These are phyloP conservation scores for Madurella mycetomatis DNA, from an alignment of 2,329 filamentous ascomycete genomes.

Conservation along the genomic window DNA sequence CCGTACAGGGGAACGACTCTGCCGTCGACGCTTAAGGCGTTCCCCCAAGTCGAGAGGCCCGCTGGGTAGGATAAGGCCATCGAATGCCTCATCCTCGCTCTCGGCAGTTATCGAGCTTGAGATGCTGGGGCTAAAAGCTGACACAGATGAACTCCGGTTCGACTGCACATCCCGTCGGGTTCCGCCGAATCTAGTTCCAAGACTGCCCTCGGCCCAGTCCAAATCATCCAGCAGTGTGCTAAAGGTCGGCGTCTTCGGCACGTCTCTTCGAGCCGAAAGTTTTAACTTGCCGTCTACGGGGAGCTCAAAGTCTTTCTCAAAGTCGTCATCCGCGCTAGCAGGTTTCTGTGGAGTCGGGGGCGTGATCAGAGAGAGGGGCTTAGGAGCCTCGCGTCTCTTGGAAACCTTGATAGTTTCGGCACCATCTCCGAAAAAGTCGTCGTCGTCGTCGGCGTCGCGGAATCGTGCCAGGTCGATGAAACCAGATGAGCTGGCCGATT, in stretches of 20 bases:
- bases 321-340: slow-evolving; percentile 54
- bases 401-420: slow-evolving; percentile 64
- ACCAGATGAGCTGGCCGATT: slow-evolving; percentile 36
- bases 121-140: slow-evolving; percentile 85
- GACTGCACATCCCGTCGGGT: slow-evolving; percentile 76
- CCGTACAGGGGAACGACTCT: slow-evolving; percentile 52
- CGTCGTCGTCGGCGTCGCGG: slow-evolving; percentile 56
- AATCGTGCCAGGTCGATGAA: slow-evolving; percentile 60
- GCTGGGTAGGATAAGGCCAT: slow-evolving; percentile 79
- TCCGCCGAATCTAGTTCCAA: slow-evolving; percentile 85
- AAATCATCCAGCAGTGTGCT: slow-evolving; percentile 66
- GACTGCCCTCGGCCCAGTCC: slow-evolving; percentile 90
- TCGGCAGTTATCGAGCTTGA: slow-evolving; percentile 87
- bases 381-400: slow-evolving; percentile 51
- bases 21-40: slow-evolving; percentile 68
- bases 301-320: slow-evolving; percentile 69
- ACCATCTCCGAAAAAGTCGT: slow-evolving; percentile 61
- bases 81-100: slow-evolving; percentile 89
- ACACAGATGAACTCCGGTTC: slow-evolving; percentile 79
- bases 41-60: slow-evolving; percentile 81
- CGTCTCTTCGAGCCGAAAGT: slow-evolving; percentile 57
- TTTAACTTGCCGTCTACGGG: slow-evolving; percentile 62
- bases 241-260: slow-evolving; percentile 57
- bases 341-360: slow-evolving; percentile 52
- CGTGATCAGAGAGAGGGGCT: slow-evolving; percentile 50